phyloP scores from a whole-genome alignment of 129 eudicot genomes.

The Deinandra increscens region DNA sequence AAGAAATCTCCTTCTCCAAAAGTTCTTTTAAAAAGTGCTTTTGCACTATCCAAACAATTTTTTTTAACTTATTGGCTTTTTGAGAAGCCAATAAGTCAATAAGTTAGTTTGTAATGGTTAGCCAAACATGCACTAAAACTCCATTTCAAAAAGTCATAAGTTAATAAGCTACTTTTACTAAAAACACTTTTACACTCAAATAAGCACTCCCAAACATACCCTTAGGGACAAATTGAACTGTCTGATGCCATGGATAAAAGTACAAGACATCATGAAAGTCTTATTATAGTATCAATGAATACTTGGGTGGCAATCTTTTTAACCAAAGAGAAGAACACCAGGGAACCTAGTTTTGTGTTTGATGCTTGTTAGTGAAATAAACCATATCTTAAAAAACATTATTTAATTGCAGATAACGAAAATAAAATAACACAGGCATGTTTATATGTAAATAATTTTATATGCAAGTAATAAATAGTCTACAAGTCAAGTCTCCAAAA shows the following conservation, averaged over 20 bases:
- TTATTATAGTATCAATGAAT: not conserved
- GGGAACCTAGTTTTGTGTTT: not conserved
- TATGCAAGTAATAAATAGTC: not conserved
- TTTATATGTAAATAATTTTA: not conserved
- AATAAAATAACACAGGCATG: not conserved
- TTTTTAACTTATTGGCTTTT: no score
- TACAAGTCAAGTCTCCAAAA: not conserved
- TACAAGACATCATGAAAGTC: not conserved
- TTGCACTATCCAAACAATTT: no score
- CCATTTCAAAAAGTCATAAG: no score
- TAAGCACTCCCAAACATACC: no score
- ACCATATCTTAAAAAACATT: not conserved
- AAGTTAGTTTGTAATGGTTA: no score
- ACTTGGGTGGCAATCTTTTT: not conserved
- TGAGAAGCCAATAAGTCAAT: no score
- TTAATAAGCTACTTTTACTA: no score
- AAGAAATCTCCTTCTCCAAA: no score
- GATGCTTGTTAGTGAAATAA: not conserved
- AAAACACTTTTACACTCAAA: no score
- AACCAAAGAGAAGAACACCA: not conserved
- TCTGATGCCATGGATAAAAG: not conserved
- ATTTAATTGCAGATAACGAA: not conserved
- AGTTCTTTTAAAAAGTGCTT: no score
- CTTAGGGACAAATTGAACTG: not conserved
- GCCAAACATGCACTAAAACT: no score